phyloP scores from a whole-genome alignment of 139 green algal genomes.

The Microglena sp. region DNA sequence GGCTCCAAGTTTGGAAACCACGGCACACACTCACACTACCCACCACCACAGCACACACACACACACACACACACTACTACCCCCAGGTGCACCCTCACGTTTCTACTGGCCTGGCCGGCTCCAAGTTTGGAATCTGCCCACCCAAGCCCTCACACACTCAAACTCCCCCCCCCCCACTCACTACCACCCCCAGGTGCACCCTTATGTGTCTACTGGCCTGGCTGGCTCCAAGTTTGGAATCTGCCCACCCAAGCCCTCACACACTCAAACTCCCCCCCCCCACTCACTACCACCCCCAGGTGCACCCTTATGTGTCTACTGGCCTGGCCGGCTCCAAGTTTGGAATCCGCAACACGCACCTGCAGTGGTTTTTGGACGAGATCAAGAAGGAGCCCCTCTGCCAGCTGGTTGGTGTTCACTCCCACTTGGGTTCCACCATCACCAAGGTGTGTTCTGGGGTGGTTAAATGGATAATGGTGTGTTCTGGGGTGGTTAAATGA shows the following conservation, averaged over 20 bases:
- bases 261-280: too few species aligned
- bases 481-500: too few species aligned
- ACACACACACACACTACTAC: too few species aligned
- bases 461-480: neutral
- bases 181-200: slow-evolving; percentile 94
- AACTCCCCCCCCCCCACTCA: too few species aligned
- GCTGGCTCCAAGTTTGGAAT: slow-evolving; percentile 97
- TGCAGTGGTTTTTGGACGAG: slow-evolving; percentile 79
- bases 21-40: too few species aligned
- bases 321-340: slow-evolving; percentile 94
- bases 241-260: too few species aligned
- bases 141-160: too few species aligned
- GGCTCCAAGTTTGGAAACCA: too few species aligned
- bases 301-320: slow-evolving; percentile 94
- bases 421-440: slow-evolving; percentile 93
- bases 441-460: slow-evolving; percentile 56
- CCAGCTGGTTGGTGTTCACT: slow-evolving; percentile 88
- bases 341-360: slow-evolving; percentile 92
- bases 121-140: slow-evolving; percentile 95
- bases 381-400: slow-evolving; percentile 68
- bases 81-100: slow-evolving; percentile 94
- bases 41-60: too few species aligned
- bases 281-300: too few species aligned
- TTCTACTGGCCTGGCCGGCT: slow-evolving; percentile 87
- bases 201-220: slow-evolving; percentile 92